phyloP scores from a whole-genome alignment of 805 yeast genomes.

The Wickerhamomyces queroliae region DNA sequence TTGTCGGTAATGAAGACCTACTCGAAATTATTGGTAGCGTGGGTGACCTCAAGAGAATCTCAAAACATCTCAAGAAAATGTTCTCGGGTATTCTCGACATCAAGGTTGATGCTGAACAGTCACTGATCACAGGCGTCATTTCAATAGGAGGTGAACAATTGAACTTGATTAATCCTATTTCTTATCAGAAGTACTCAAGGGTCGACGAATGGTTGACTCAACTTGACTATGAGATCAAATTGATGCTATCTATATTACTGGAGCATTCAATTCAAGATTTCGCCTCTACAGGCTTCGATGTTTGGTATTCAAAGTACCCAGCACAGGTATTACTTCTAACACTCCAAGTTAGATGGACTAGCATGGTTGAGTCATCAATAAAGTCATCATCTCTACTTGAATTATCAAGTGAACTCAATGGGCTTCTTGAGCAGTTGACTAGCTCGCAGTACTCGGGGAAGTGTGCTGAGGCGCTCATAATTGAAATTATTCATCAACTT shows the following conservation, averaged over 20 bases:
- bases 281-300: constrained; percentile 10
- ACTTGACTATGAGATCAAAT: constrained; percentile 49
- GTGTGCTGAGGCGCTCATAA: constrained; percentile 53
- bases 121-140: constrained; percentile 36
- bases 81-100: constrained; percentile 57
- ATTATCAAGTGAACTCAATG: constrained; percentile 1
- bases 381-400: constrained; percentile 23
- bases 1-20: constrained; percentile 86
- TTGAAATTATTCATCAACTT: constrained; percentile 60
- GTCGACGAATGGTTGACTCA: constrained; percentile 57
- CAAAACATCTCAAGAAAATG: constrained; percentile 63
- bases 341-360: constrained; percentile 54
- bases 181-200: constrained; percentile 32
- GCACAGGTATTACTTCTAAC: constrained; percentile 53
- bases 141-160: constrained; percentile 69
- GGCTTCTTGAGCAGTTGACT: constrained; percentile 7
- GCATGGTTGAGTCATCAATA: constrained; percentile 28
- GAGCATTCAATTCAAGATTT: constrained; percentile 26
- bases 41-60: constrained; percentile 37
- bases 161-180: constrained; percentile 35
- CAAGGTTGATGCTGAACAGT: constrained; percentile 25
- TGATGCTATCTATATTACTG: constrained; percentile 37
- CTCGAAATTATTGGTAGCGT: constrained; percentile 75
- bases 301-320: constrained; percentile 38
- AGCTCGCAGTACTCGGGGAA: constrained; percentile 7